phyloP scores from a whole-genome alignment of 2,329 filamentous ascomycete species.

The Rhinocladiella similis region DNA sequence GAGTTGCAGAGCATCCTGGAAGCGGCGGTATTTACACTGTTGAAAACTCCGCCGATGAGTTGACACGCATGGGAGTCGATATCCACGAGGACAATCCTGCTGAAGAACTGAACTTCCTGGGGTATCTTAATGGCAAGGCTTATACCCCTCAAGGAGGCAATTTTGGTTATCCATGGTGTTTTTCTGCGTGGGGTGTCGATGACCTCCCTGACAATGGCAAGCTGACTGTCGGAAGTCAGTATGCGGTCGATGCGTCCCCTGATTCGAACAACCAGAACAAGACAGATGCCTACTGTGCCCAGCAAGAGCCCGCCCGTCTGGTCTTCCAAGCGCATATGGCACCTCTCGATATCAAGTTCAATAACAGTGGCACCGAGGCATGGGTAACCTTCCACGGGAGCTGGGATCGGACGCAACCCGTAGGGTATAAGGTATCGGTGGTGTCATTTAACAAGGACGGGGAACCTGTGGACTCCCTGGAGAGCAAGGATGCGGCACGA shows the following conservation, averaged over 20 bases:
- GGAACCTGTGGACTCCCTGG: conserved; percentile 43
- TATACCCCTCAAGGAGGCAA: conserved; percentile 46
- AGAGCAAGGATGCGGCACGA: conserved; percentile 33
- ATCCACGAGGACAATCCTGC: conserved; percentile 69
- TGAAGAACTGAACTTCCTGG: conserved; percentile 73
- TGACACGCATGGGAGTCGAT: conserved; percentile 59
- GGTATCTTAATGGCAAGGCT: conserved; percentile 56
- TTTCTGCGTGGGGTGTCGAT: conserved; percentile 62
- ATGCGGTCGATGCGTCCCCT: conserved; percentile 44
- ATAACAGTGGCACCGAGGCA: conserved; percentile 56
- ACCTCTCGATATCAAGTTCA: conserved; percentile 71
- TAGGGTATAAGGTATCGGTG: conserved; percentile 53
- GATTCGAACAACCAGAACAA: conserved; percentile 47
- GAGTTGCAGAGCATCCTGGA: conserved; percentile 56
- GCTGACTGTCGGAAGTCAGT: conserved; percentile 49
- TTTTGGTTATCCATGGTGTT: conserved; percentile 72
- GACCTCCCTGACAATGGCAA: conserved; percentile 49
- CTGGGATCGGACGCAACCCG: conserved; percentile 56
- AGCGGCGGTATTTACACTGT: conserved; percentile 57
- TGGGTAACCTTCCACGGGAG: conserved; percentile 72
- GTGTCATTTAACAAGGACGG: conserved; percentile 48
- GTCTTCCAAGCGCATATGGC: conserved; percentile 68
- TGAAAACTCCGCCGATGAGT: conserved; percentile 70
- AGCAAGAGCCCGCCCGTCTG: conserved; percentile 51
- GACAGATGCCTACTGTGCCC: conserved; percentile 45